Conservation (phyloP, 331 rosid genomes). For the Prunus yedoensis region DNA sequence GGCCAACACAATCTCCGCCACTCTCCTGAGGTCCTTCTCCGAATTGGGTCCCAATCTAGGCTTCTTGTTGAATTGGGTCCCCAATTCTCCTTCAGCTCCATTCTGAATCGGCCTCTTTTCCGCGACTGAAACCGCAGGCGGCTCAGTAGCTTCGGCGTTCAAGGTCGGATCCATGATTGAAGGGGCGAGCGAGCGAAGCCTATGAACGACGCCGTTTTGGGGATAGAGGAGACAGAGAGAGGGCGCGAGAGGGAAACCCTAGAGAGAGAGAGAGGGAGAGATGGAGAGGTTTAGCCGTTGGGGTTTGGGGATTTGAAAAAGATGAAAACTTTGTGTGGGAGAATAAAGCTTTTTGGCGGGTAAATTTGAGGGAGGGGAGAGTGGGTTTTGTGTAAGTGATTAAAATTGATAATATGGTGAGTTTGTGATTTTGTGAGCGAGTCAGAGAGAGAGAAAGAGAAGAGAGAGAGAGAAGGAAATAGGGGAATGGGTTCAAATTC, state of each 20-base stretch:
- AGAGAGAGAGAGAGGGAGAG: conserved; percentile 6
- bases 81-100: conserved; percentile 29
- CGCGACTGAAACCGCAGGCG: not conserved
- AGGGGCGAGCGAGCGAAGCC: not conserved
- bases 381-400: not conserved
- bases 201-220: conserved; percentile 13
- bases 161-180: conserved; percentile 34
- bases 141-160: conserved; percentile 11
- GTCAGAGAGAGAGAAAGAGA: not conserved
- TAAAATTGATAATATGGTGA: conserved; percentile 7
- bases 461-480: not conserved
- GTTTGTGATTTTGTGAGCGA: conserved; percentile 12
- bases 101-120: conserved; percentile 44
- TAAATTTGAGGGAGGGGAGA: conserved; percentile 19
- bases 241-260: conserved; percentile 25
- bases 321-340: conserved; percentile 6
- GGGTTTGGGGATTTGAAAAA: conserved; percentile 24
- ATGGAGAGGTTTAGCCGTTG: conserved; percentile 1
- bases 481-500: conserved; percentile 5
- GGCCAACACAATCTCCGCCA: conserved; percentile 89
- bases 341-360: conserved; percentile 53
- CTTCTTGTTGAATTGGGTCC: conserved; percentile 48
- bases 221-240: not conserved
- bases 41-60: conserved; percentile 35
- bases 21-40: conserved; percentile 53